A percentile compares a stretch with the other conserved stretches of the same genome.
Evolutionary conservation across 2,329 filamentous ascomycete species (phyloP).

Genomic region (Balansia obtecta): DNA sequence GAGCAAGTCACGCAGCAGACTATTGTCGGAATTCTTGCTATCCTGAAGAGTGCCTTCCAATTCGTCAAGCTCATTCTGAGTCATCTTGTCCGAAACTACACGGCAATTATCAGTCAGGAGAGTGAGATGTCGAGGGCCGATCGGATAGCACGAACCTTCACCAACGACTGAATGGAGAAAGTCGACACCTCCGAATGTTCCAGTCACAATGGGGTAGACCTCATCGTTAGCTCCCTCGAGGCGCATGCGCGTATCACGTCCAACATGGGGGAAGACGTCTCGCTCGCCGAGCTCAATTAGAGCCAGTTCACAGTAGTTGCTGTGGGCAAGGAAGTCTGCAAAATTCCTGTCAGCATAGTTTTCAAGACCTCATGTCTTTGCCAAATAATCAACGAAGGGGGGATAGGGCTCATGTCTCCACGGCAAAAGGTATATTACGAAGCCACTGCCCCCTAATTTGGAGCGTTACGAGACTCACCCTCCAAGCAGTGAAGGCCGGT

Average conservation of each 20-base stretch:
- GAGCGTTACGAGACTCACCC: slow-evolving; percentile 27
- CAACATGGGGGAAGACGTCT: slow-evolving; percentile 79
- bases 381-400: too few relatives aligned
- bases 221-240: slow-evolving; percentile 51
- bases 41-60: slow-evolving; percentile 71
- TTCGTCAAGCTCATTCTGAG: slow-evolving; percentile 80
- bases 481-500: slow-evolving; percentile 85
- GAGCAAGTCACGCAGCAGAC: slow-evolving; percentile 65
- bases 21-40: slow-evolving; percentile 52
- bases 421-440: too few relatives aligned
- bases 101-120: background rate
- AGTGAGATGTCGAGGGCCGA: too few relatives aligned
- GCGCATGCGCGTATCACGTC: slow-evolving; percentile 56
- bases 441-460: background rate
- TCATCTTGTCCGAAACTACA: slow-evolving; percentile 74
- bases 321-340: slow-evolving; percentile 78
- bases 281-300: slow-evolving; percentile 76
- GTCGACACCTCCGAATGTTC: slow-evolving; percentile 89
- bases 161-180: slow-evolving; percentile 80
- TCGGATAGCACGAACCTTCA: slow-evolving; percentile 32
- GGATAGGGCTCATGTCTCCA: too few relatives aligned
- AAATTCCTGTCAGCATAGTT: slow-evolving; percentile 5
- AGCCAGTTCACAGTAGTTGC: slow-evolving; percentile 82
- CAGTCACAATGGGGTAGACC: slow-evolving; percentile 77
- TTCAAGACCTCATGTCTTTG: too few relatives aligned